phyloP scores from a whole-genome alignment of 2,329 filamentous ascomycete species.

The Pestalotiopsis sp. region DNA sequence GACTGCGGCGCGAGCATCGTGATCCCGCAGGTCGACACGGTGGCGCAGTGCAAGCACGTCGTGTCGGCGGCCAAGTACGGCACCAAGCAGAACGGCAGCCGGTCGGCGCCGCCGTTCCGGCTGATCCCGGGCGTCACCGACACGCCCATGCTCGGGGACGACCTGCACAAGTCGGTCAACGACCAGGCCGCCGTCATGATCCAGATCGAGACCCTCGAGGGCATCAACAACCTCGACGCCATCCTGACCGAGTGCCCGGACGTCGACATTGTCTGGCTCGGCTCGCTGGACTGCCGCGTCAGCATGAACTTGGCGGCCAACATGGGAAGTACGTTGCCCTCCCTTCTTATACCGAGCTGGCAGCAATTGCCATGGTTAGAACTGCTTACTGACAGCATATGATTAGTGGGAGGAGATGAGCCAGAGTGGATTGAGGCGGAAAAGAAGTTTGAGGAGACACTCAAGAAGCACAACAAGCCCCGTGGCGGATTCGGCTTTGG shows the following conservation, averaged over 20 bases:
- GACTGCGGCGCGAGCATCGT: conserved; percentile 52
- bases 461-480: conserved; percentile 51
- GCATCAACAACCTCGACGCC: conserved; percentile 49
- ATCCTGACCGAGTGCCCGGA: conserved; percentile 48
- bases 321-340: conserved; percentile 18
- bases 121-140: conserved; percentile 43
- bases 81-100: conserved; percentile 38
- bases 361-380: not conserved
- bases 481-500: conserved; percentile 35
- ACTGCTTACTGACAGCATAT: not conserved
- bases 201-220: conserved; percentile 46
- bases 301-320: conserved; percentile 44
- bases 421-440: conserved; percentile 43
- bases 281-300: conserved; percentile 44
- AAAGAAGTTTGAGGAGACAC: conserved; percentile 37
- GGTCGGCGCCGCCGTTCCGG: conserved; percentile 48
- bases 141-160: conserved; percentile 31
- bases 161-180: conserved; percentile 43
- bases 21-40: conserved; percentile 50
- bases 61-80: conserved; percentile 47
- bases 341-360: not conserved
- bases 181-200: conserved; percentile 51
- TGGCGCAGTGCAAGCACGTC: conserved; percentile 46
- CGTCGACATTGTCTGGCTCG: conserved; percentile 51
- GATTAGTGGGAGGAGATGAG: conserved; percentile 34